These are phyloP conservation scores for Picocystis salinarum DNA, from an alignment of 139 green algal species.

Conservation along the genomic window DNA sequence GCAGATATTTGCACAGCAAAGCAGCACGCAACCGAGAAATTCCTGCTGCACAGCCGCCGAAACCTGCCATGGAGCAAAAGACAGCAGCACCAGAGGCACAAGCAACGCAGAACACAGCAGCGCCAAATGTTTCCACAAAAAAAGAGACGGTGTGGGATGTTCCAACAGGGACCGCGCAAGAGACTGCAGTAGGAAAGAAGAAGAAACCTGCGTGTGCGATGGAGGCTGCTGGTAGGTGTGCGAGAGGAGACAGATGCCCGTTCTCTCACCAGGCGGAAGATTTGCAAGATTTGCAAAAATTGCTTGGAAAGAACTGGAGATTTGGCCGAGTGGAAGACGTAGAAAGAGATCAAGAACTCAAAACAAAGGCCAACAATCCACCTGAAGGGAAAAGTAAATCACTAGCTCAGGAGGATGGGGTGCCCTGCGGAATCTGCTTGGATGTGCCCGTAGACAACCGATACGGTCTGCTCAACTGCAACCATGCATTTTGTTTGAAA, in stretches of 20 bases:
- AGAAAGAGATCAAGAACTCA: conserved; percentile 25
- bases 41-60: no score
- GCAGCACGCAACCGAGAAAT: no score
- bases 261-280: not conserved
- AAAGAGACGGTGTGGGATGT: not conserved
- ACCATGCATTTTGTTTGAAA: conserved; percentile 61
- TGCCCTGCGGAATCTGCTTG: conserved; percentile 63
- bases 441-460: conserved; percentile 41
- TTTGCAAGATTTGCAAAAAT: not conserved
- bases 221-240: no score
- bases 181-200: no score
- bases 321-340: conserved; percentile 19
- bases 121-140: not conserved
- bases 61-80: conserved; percentile 5
- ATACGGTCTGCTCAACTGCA: conserved; percentile 63
- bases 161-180: no score
- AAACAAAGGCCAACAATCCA: no score
- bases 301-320: conserved; percentile 8
- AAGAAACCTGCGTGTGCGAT: no score
- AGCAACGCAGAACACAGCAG: not conserved
- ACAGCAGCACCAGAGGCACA: not conserved
- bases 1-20: conserved; percentile 30
- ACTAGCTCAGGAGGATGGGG: conserved; percentile 14
- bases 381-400: no score
- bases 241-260: not conserved